Percentiles rank a stretch among this genome's conserved stretches.
These are phyloP conservation scores for Crithidia expoeki DNA, from an alignment of 208 protist genomes.

Conservation along the genomic window DNA sequence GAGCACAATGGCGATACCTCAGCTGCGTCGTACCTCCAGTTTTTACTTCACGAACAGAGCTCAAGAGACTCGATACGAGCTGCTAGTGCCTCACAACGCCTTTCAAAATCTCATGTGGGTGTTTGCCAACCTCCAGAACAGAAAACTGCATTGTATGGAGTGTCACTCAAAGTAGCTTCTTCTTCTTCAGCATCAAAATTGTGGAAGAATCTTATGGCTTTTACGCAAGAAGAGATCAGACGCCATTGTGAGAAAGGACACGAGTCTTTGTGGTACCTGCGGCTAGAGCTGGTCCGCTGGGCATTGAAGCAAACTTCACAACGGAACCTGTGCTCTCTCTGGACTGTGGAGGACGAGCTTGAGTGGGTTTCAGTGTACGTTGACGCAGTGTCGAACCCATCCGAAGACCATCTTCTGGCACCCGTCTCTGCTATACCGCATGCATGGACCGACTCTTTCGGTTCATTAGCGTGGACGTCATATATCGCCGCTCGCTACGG, in stretches of 20 bases:
- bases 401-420: not conserved
- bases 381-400: constrained; percentile 4
- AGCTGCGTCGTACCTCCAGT: constrained; percentile 60
- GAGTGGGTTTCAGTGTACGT: constrained; percentile 41
- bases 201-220: constrained; percentile 31
- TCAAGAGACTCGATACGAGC: not conserved
- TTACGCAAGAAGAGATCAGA: constrained; percentile 59
- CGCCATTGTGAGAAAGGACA: constrained; percentile 76
- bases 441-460: constrained; percentile 45
- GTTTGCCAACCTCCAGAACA: no score
- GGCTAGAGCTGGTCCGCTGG: constrained; percentile 60
- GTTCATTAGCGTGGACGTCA: constrained; percentile 52
- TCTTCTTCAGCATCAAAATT: not conserved
- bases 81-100: not conserved
- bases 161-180: not conserved
- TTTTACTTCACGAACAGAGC: constrained; percentile 39
- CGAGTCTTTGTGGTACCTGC: constrained; percentile 70
- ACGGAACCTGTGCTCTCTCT: constrained; percentile 15
- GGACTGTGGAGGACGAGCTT: constrained; percentile 72
- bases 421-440: constrained; percentile 12
- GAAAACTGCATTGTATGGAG: not conserved
- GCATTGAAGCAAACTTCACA: constrained; percentile 22
- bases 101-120: not conserved
- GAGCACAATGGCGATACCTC: constrained; percentile 71
- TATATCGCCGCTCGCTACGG: constrained; percentile 75